Conservation (phyloP, 2,329 filamentous ascomycete genomes). For the Colletotrichum godetiae region DNA sequence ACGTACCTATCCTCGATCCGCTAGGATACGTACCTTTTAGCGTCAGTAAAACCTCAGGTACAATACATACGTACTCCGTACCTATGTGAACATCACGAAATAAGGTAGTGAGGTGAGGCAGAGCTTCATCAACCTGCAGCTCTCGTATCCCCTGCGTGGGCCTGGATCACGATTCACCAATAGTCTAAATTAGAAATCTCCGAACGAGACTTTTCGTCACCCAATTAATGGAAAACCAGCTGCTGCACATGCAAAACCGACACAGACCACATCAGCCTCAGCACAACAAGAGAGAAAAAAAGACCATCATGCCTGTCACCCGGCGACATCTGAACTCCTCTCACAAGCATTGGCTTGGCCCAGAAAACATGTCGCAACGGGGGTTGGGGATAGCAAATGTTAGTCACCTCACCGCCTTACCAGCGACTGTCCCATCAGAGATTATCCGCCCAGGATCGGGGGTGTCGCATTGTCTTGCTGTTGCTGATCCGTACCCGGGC, state of each 20-base stretch:
- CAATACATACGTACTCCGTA: too few species aligned
- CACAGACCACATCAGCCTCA: conserved; percentile 27
- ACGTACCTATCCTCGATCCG: background rate
- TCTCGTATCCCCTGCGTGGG: background rate
- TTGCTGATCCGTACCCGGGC: conserved; percentile 11
- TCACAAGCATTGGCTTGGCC: conserved; percentile 22
- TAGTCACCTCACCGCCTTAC: conserved; percentile 7
- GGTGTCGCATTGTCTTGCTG: background rate
- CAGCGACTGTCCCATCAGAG: conserved; percentile 3
- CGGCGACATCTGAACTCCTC: background rate
- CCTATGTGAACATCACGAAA: background rate
- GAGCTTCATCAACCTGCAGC: background rate
- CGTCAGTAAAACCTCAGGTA: too few species aligned
- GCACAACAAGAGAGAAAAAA: background rate
- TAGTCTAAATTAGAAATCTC: background rate
- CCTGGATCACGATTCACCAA: background rate
- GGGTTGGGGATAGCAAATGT: background rate
- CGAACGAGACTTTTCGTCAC: background rate
- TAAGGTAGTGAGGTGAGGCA: background rate
- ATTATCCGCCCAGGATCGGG: conserved; percentile 12
- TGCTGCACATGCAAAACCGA: conserved; percentile 33
- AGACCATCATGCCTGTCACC: background rate
- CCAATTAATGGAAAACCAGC: conserved; percentile 26
- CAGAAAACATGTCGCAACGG: conserved; percentile 9
- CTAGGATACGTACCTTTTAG: background rate